Evolutionary conservation across 2,329 filamentous ascomycete species (phyloP), one percentile per base, ranked within the genome.

Genomic region (Scedosporium apiospermum): DNA sequence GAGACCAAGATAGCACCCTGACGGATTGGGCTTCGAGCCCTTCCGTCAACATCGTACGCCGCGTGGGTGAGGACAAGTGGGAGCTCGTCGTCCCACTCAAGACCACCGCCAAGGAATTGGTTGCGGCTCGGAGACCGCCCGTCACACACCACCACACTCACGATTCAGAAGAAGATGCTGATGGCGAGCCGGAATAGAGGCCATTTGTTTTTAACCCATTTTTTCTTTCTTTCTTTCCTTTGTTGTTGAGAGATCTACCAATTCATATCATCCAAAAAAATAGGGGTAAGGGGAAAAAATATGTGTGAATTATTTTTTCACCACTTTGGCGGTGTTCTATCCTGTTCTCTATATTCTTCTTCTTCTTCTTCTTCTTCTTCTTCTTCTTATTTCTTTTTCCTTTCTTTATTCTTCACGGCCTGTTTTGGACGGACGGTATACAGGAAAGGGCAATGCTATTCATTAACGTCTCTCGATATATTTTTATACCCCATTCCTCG

Each of bases 1-100:
- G 73, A 5, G 65, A 65, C 7, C 62, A 63, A 1, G 75, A 77
- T 57, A 46, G 60, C 0, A 71, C 69, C 0, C 68, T 76, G 18
- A 71, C 71, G 1, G 58, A 65, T 3, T 76, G 74, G 74, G 73
- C 71, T 0, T 67, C 66, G 6, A 65, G 66, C 18, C 60, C 63
- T 2, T 69, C 71, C 3, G 74, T 76, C 5, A 73, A 67, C 12
- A 72, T 76, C 51, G 72, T 75, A 12, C 64, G 65, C 46, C 51
- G 46, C 42, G 62, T 63, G 2, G 41, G 61, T 4, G 63, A 23
- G 1, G 67, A 63, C 7, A 49, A 30, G 34, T 73, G 72, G 69
- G 67, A 66, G 64, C 64, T 73, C 44, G 69, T 66, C 38, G 67
- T 65, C 6, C 65, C 65, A 34, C 59, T 72, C 21, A 65, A 58